These are phyloP conservation scores for Berkeleyomyces basicola DNA, from an alignment of 2,329 filamentous ascomycete genomes.

Conservation along the genomic window DNA sequence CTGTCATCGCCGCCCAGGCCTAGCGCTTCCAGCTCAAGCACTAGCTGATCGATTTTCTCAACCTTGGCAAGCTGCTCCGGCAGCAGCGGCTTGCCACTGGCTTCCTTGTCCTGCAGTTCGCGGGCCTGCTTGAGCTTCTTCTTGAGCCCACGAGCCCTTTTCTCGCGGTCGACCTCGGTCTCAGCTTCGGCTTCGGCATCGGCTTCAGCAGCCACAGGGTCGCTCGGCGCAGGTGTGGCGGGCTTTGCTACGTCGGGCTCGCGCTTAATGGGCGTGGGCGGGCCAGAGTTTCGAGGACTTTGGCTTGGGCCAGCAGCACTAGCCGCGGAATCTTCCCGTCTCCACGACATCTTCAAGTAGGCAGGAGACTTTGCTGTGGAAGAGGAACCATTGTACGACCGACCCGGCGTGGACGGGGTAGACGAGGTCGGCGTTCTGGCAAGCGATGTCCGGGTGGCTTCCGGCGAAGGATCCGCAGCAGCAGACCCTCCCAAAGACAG, in stretches of 20 bases:
- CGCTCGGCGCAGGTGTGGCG: neutral
- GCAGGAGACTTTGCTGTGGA: neutral
- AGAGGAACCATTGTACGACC: neutral
- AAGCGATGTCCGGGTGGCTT: no score
- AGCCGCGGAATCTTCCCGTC: neutral
- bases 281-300: neutral
- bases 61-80: constrained; percentile 96
- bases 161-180: constrained; percentile 51
- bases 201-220: neutral
- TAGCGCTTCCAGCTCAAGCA: constrained; percentile 69
- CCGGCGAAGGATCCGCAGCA: neutral
- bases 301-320: neutral
- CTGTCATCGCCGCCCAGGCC: constrained; percentile 73
- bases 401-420: neutral
- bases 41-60: constrained; percentile 87
- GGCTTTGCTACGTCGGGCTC: neutral
- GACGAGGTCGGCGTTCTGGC: neutral
- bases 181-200: neutral
- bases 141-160: constrained; percentile 76
- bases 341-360: constrained; percentile 4
- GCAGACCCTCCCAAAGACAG: neutral
- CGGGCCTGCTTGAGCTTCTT: constrained; percentile 93
- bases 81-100: constrained; percentile 64
- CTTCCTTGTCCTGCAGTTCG: constrained; percentile 81
- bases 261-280: neutral